Percentiles rank a stretch among this genome's conserved stretches.
phyloP scores from a whole-genome alignment of 208 protist species.

The Acanthamoeba lenticulata region DNA sequence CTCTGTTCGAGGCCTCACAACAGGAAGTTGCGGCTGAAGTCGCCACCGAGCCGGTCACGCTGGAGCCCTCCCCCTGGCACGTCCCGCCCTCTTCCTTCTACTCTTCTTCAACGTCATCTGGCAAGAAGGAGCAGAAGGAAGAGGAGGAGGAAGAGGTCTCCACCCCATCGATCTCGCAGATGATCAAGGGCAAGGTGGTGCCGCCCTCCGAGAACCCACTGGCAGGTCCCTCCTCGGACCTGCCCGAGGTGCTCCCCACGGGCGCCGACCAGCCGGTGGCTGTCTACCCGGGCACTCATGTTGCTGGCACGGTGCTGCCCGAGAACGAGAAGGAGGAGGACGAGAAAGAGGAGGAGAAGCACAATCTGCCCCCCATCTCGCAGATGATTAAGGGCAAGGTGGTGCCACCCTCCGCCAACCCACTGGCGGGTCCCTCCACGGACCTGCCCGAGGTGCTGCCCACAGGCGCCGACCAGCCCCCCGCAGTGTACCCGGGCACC shows the following conservation, averaged over 20 bases:
- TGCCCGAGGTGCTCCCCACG: not conserved
- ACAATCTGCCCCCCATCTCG: not conserved
- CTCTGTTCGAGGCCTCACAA: not conserved
- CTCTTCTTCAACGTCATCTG: too few species aligned
- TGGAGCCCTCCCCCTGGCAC: not conserved
- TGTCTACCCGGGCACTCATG: not conserved
- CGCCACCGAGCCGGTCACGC: not conserved
- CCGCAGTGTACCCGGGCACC: not conserved
- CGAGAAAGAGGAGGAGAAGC: not conserved
- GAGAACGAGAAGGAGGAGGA: not conserved
- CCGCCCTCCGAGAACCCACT: not conserved
- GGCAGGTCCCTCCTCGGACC: not conserved
- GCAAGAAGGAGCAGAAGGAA: not conserved
- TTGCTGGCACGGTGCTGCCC: not conserved
- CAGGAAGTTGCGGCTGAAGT: not conserved
- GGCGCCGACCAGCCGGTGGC: not conserved
- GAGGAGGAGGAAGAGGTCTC: not conserved
- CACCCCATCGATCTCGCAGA: not conserved
- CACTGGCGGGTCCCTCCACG: not conserved
- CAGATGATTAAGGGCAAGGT: not conserved
- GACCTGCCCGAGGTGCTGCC: not conserved
- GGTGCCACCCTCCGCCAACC: not conserved
- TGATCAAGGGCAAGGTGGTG: slow-evolving; percentile 41
- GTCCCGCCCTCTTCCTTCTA: too few species aligned
- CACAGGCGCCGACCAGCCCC: not conserved